Evolutionary conservation across 441 rosid species (phyloP), one percentile per base, ranked within the genome.

Genomic region (Gossypium davidsonii): DNA sequence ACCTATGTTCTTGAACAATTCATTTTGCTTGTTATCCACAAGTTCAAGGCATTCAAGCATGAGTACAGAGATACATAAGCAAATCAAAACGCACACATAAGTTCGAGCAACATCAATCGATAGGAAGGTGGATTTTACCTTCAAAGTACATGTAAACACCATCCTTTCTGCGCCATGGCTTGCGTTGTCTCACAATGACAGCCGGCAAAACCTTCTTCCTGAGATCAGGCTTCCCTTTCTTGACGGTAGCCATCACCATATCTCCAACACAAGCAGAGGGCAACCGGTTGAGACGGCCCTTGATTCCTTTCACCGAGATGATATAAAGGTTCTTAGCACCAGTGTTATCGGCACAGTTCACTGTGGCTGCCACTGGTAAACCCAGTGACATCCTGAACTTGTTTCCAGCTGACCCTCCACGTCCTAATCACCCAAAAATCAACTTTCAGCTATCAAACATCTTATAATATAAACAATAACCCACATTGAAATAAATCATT

Each of bases 341-440:
- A 0, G 98, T 93, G 84, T 93, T 93, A 10, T 90, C 98, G 0
- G 94, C 94, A 51, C 93, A 91, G 87, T 93, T 93, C 76, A 93
- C 93, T 0, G 95, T 93, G 4, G 97, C 95, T 17, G 95, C 97
- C 74, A 91, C 97, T 1, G 98, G 95, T 12, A 93, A 87, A 91
- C 95, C 98, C 78, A 93, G 91, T 46, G 97, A 87, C 97, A 93
- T 93, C 82, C 98, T 83, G 77, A 93, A 93, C 82, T 91, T 93
- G 89, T 87, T 93, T 21, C 97, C 97, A 0, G 98, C 93, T 7
- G 90, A 77, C 25, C 97, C 96, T 70, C 93, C 96, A 6, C 96
- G 83, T 11, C 93, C 97, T 86, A 28, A 37, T 28, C 61, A 56
- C 31, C 5, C 23, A 56, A 55, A 65, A 37, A 6, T 10, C 10